Base-by-base conservation (phyloP, 805 yeast species). In the Candida golubevii region DNA sequence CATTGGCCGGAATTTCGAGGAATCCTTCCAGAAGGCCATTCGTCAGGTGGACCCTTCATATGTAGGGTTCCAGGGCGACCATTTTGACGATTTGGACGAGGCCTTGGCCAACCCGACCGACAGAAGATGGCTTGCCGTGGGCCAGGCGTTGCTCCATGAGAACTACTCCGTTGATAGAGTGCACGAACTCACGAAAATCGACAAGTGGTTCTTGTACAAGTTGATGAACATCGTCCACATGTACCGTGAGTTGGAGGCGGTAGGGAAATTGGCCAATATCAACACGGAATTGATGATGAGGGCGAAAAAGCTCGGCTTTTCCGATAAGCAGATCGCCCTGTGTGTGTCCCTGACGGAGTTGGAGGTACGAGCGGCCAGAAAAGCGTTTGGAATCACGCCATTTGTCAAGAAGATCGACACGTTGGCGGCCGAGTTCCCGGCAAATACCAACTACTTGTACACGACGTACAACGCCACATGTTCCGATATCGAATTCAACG, bases 391-490 rank as follows among this genome's bases (percentile, higher is more conserved):
- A 44, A 84, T 91, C 58, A 71, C 80, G 46, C 98, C 98, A 59
- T 89, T 88, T 61, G 99, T 91, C 57, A 93, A 91, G 79, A 88
- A 89, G 71, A 91, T 91, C 60, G 98, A 91, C 63, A 91, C 99
- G 33, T 77, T 91, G 53, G 99, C 99, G 50, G 98, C 99, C 46
- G 99, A 91, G 69, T 91, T 91, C 82, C 99, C 99, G 39, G 99
- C 99, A 41, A 78, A 83, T 59, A 91, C 99, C 44, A 91, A 91
- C 75, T 91, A 91, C 69, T 76, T 91, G 57, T 91, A 91, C 80
- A 87, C 96, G 41, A 91, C 99, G 38, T 91, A 91, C 72, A 91
- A 90, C 61, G 99, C 97, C 46, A 77, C 87, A 47, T 74, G 80
- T 46, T 83, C 82, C 54, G 99, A 91, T 66, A 83, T 91, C 39